These are phyloP conservation scores for Russula earlei DNA, from an alignment of 768 basidiomycete genomes.

Conservation along the genomic window DNA sequence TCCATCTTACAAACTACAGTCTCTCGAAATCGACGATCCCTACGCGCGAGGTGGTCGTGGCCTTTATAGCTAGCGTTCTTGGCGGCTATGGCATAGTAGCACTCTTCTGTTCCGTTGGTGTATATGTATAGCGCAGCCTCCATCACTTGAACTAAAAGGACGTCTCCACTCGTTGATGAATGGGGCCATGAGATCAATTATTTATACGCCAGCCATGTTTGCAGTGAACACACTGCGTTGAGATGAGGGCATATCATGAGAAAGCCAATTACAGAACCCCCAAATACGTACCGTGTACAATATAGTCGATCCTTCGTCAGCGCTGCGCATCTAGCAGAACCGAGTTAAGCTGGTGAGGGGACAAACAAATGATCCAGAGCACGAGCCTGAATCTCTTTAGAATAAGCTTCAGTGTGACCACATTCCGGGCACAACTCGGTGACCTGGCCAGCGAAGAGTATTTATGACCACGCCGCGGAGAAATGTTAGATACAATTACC, in stretches of 20 bases:
- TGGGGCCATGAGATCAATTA: constrained; percentile 35
- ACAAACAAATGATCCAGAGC: neutral
- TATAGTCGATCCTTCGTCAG: constrained; percentile 91
- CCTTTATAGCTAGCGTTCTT: constrained; percentile 62
- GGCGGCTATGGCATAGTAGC: constrained; percentile 87
- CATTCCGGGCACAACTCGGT: constrained; percentile 86
- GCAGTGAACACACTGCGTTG: constrained; percentile 71
- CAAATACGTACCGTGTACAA: constrained; percentile 75
- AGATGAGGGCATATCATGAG: constrained; percentile 10
- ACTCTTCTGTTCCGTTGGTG: constrained; percentile 78
- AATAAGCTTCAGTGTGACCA: constrained; percentile 76
- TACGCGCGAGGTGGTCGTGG: constrained; percentile 59
- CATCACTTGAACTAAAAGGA: neutral
- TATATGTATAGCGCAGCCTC: constrained; percentile 53
- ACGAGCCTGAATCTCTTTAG: constrained; percentile 79
- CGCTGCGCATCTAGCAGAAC: constrained; percentile 61
- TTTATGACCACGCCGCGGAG: neutral
- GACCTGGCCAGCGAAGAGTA: constrained; percentile 40
- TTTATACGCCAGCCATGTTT: constrained; percentile 78
- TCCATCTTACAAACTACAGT: constrained; percentile 32
- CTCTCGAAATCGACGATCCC: constrained; percentile 65
- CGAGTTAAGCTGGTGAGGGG: neutral
- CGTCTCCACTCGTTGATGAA: neutral
- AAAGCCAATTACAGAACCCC: neutral
- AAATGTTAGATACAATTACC: constrained; percentile 29